Evolutionary conservation across 345 rosid species (phyloP), one percentile per base, ranked within the genome.

Genomic region (Jatropha curcas): DNA sequence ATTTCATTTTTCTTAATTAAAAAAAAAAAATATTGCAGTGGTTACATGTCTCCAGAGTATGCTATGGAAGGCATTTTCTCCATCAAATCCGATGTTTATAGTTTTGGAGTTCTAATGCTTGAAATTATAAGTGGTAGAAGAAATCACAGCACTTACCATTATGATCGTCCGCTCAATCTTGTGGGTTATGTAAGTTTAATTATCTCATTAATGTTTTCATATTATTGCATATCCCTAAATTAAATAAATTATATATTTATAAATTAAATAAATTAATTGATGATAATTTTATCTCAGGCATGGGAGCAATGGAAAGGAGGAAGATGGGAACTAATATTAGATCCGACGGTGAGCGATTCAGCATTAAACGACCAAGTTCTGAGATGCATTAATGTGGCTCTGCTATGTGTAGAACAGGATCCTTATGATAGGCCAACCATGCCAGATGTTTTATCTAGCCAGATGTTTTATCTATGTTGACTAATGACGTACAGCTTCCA

Each of bases 21-120:
- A n/a, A n/a, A n/a, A n/a, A n/a, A n/a, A n/a, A n/a, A n/a, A n/a
- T n/a, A 22, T 31, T 28, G 25, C 60, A 67, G 76, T 25, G 81
- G 76, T 5, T 67, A 77, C 2, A 77, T 77, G 76, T 43, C 73
- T 30, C 76, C 76, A 3, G 76, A 77, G 53, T 77, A 77, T 45
- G 48, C 55, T 11, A 67, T 72, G 65, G 64, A 50, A 3, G 76
- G 76, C n/a, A 17, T 77, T 30, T 66, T 77, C 65, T 72, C 73
- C n/a, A 62, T 60, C n/a, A 77, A 77, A 53, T 77, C 80, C 3
- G 76, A 77, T 67, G 80, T 72, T 24, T 77, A 27, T 5, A 72
- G 80, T 30, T 77, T 77, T 34, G 70, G 81, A 37, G 80, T 77
- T 0, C 27, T 72, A 17, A 2, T 77, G 1, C 5, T 77, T 28